phyloP scores from a whole-genome alignment of 2,329 filamentous ascomycete species.

The Gremmenia infestans region DNA sequence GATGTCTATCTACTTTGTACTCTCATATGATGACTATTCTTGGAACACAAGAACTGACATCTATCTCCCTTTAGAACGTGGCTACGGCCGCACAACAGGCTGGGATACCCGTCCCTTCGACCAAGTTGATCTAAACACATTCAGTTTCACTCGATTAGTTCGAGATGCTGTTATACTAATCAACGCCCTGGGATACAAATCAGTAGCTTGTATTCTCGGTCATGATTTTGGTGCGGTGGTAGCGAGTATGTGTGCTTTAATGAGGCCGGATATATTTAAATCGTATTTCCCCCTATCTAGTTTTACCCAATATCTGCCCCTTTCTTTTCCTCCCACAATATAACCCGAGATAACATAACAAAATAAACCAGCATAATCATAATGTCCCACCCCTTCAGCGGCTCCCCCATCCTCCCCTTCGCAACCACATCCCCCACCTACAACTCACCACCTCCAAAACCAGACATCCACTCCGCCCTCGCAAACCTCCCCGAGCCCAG shows the following conservation, averaged over 20 bases:
- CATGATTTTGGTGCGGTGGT: conserved; percentile 64
- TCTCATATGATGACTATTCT: too few relatives aligned
- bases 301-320: neutral
- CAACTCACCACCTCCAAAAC: conserved; percentile 14
- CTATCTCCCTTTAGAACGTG: conserved; percentile 39
- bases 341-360: too few relatives aligned
- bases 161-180: conserved; percentile 59
- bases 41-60: too few relatives aligned
- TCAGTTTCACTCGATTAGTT: conserved; percentile 53
- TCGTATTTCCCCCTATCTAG: conserved; percentile 30
- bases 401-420: conserved; percentile 44
- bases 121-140: conserved; percentile 51
- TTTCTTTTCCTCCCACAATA: neutral
- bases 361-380: conserved; percentile 41
- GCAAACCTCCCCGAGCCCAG: conserved; percentile 49
- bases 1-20: too few relatives aligned
- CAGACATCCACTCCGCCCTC: conserved; percentile 52
- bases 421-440: conserved; percentile 35
- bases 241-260: conserved; percentile 53
- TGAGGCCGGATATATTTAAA: conserved; percentile 60
- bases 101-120: conserved; percentile 49
- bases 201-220: conserved; percentile 55
- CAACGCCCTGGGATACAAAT: conserved; percentile 53
- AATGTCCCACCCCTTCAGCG: conserved; percentile 62
- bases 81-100: conserved; percentile 61